Conservation (phyloP, 192 early-diverging fungal species). For the Backusella macrospora region DNA sequence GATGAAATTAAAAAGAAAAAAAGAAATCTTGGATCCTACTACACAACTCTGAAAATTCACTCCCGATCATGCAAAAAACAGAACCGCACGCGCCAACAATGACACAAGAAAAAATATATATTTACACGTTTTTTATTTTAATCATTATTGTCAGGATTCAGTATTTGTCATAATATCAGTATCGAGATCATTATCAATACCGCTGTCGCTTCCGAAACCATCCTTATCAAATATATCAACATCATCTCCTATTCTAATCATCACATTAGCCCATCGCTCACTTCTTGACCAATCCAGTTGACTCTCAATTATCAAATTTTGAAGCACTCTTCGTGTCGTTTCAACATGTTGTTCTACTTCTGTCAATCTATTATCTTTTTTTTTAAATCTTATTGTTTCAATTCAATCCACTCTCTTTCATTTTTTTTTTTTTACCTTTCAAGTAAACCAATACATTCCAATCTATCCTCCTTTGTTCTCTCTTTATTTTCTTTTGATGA, state of each 20-base stretch:
- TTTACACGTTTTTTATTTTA: too few species aligned
- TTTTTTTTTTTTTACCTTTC: neutral
- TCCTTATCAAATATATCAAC: neutral
- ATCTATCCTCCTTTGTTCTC: neutral
- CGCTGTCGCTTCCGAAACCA: neutral
- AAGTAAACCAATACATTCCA: neutral
- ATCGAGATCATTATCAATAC: too few species aligned
- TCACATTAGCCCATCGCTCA: conserved; percentile 38
- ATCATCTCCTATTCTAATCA: conserved; percentile 39
- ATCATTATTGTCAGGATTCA: too few species aligned
- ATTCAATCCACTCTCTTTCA: neutral
- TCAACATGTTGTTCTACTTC: neutral
- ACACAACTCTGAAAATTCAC: too few species aligned
- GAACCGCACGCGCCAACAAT: too few species aligned
- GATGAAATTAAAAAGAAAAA: too few species aligned
- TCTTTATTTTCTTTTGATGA: neutral
- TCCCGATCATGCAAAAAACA: too few species aligned
- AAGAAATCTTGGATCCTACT: too few species aligned
- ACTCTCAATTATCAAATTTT: conserved; percentile 46
- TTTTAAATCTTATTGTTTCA: too few species aligned
- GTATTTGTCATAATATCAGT: too few species aligned
- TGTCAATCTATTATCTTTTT: neutral
- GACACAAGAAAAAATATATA: too few species aligned
- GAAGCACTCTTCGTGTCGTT: neutral
- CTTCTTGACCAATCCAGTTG: conserved; percentile 47